Evolutionary conservation across 768 basidiomycete genomes (phyloP).

Genomic region (Russula earlei): DNA sequence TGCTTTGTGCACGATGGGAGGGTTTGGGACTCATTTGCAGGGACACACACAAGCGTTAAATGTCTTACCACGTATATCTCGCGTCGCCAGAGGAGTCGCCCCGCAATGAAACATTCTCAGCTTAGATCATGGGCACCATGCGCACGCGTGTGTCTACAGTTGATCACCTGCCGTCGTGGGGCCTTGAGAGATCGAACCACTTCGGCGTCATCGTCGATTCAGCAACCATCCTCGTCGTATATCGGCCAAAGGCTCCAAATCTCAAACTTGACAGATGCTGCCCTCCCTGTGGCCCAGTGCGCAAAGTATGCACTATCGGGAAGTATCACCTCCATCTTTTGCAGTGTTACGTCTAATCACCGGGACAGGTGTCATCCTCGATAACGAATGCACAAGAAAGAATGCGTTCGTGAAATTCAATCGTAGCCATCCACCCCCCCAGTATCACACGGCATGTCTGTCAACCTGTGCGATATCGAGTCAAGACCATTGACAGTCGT

Average conservation of each 20-base stretch:
- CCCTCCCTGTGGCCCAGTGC: not conserved
- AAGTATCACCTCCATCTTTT: not conserved
- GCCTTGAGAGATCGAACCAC: not conserved
- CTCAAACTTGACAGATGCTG: not conserved
- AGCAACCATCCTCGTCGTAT: not conserved
- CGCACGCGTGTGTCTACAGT: not conserved
- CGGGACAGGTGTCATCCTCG: not conserved
- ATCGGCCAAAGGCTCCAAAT: not conserved
- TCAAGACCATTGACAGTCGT: not conserved
- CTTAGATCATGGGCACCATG: not conserved
- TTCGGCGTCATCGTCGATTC: not conserved
- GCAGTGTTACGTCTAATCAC: not conserved
- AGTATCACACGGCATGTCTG: not conserved
- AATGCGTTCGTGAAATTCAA: not conserved
- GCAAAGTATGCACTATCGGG: not conserved
- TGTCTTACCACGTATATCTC: not conserved
- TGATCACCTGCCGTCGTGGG: not conserved
- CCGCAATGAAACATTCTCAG: not conserved
- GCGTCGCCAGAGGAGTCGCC: not conserved
- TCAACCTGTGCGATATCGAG: not conserved
- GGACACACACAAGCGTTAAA: not conserved
- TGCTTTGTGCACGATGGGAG: too few species aligned
- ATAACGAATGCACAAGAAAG: not conserved
- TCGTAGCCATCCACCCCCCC: not conserved
- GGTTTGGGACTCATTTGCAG: not conserved